These are phyloP conservation scores for Drechslerella stenobrocha DNA, from an alignment of 2,329 filamentous ascomycete genomes.

Conservation along the genomic window DNA sequence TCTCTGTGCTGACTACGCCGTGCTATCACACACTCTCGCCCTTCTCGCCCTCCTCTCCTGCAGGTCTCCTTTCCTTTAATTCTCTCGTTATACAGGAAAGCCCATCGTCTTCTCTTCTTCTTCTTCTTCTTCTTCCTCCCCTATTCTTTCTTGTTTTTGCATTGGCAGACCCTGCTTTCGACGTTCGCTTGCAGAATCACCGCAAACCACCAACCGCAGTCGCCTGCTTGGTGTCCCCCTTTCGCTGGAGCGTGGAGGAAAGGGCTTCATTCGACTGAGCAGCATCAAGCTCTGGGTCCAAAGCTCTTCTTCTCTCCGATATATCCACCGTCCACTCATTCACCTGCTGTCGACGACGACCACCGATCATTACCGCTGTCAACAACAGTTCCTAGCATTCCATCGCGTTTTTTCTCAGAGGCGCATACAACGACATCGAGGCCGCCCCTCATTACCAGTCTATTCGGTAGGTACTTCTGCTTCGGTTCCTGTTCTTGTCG, in stretches of 20 bases:
- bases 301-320: not conserved
- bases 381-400: not conserved
- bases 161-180: slow-evolving; percentile 41
- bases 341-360: slow-evolving; percentile 7
- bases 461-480: slow-evolving; percentile 39
- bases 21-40: slow-evolving; percentile 36
- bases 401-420: not conserved
- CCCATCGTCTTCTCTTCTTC: slow-evolving; percentile 19
- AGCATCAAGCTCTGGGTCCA: not conserved
- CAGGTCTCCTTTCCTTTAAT: slow-evolving; percentile 39
- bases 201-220: slow-evolving; percentile 22
- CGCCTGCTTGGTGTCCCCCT: slow-evolving; percentile 35
- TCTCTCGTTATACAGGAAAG: slow-evolving; percentile 46
- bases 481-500: slow-evolving; percentile 15
- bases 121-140: slow-evolving; percentile 23
- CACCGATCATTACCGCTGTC: slow-evolving; percentile 25
- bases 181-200: slow-evolving; percentile 33
- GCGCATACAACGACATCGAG: slow-evolving; percentile 14
- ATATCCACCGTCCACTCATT: slow-evolving; percentile 46
- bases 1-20: slow-evolving; percentile 8
- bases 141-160: slow-evolving; percentile 21
- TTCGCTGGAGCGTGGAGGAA: slow-evolving; percentile 45
- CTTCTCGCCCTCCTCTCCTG: slow-evolving; percentile 41
- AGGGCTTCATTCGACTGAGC: slow-evolving; percentile 25
- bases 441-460: slow-evolving; percentile 4